Percentiles rank a stretch among this genome's conserved stretches.
Evolutionary conservation across 768 basidiomycete genomes (phyloP).

Genomic region (Cubamyces sp.): DNA sequence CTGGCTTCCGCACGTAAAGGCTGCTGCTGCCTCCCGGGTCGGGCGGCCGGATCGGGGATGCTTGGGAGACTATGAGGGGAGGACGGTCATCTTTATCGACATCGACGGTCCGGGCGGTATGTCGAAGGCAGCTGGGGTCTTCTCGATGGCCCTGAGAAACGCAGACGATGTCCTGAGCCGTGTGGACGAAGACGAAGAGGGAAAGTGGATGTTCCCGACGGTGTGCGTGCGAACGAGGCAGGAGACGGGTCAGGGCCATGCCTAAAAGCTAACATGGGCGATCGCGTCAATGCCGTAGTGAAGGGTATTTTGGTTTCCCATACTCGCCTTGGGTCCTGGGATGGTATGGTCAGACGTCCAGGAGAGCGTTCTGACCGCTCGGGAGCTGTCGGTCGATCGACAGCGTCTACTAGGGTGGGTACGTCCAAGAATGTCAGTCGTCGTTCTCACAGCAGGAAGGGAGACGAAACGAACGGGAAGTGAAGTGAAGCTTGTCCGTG

Average conservation of each 20-base stretch:
- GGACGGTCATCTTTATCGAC: not conserved
- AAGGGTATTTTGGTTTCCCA: not conserved
- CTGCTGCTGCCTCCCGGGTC: not conserved
- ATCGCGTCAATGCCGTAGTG: not conserved
- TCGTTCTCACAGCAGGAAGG: constrained; percentile 7
- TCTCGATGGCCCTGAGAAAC: not conserved
- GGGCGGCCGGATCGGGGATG: not conserved
- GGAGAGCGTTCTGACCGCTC: not conserved
- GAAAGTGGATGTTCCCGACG: not conserved
- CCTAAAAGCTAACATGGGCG: constrained; percentile 23
- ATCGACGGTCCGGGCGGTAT: not conserved
- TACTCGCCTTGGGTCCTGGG: constrained; percentile 4
- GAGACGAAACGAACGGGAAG: not conserved
- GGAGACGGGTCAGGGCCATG: constrained; percentile 10
- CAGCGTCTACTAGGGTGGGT: constrained; percentile 12
- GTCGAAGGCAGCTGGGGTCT: not conserved
- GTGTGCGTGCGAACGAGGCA: constrained; percentile 9
- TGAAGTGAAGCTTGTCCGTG: not conserved
- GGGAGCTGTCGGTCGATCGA: constrained; percentile 2
- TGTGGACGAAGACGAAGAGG: not conserved
- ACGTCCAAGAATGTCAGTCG: constrained; percentile 12
- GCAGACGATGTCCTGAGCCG: not conserved
- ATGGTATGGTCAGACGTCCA: not conserved
- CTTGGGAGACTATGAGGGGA: not conserved
- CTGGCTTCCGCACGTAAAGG: constrained; percentile 4